Base-by-base conservation (phyloP, 2,329 filamentous ascomycete species). In the Cytospora paraplurivora region DNA sequence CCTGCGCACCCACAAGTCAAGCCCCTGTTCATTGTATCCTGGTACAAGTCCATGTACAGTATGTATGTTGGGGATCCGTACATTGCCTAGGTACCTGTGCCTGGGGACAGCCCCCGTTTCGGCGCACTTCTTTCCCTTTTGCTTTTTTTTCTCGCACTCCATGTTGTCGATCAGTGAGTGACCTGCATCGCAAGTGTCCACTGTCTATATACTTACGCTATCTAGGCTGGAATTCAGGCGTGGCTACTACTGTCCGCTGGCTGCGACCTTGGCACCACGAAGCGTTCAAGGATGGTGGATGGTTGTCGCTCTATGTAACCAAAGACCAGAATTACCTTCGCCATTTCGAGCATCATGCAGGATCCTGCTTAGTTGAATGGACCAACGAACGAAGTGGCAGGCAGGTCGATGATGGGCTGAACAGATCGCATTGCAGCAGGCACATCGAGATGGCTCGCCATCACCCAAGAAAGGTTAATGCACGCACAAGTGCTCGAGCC, bases 91-190 rank as follows among this genome's bases (percentile, higher is more conserved):
- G n/a, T 47, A 19, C 17, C 44, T 47, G 44, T 47, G 44, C 44
- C 44, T 47, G 44, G 7, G n/a, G 44, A 21, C n/a, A 19, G 44
- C 21, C 44, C 27, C 27, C 27, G 27, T 27, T 27, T 27, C 27
- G 27, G 2, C 27, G 2, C 27, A 3, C 27, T 27, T 27, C 27
- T 27, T 2, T 27, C 27, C 27, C 27, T 47, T 10, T 11, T 47
- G n/a, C 44, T 47, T 19, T 19, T 6, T 47, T 19, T 47, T 21
- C 44, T 47, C 44, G 44, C 44, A 47, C 41, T 47, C 41, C 44
- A 47, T 19, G n/a, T n/a, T n/a, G 44, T 47, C 44, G 44, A 47
- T 47, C 44, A 47, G n/a, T 47, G 44, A 47, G 44, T 47, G 44
- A 47, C 44, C 44, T 47, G 44, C 44, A 47, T 47, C 27, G 17